These are phyloP conservation scores for Cladosporium velox DNA, from an alignment of 2,329 filamentous ascomycete species.

Conservation along the genomic window DNA sequence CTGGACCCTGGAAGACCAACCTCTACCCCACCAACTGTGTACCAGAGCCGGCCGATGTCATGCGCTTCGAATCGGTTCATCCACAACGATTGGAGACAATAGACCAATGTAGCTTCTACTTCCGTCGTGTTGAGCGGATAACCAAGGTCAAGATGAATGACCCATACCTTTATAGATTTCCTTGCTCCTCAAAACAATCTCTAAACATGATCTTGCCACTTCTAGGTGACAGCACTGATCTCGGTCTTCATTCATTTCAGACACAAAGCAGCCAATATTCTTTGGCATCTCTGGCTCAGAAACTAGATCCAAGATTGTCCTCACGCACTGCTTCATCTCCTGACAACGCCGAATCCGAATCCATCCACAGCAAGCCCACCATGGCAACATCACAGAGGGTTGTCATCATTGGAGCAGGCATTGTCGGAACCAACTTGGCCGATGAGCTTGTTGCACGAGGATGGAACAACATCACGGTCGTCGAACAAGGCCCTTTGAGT, in stretches of 20 bases:
- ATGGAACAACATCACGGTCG: conserved; percentile 64
- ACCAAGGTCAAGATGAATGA: conserved; percentile 8
- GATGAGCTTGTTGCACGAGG: conserved; percentile 64
- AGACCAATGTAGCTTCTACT: conserved; percentile 16
- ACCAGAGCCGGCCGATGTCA: conserved; percentile 5
- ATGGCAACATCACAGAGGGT: conserved; percentile 37
- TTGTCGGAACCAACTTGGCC: conserved; percentile 64
- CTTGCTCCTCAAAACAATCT: not conserved
- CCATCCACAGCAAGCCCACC: not conserved
- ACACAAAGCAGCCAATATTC: not conserved
- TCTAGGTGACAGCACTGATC: conserved; percentile 13
- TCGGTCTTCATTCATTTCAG: not conserved
- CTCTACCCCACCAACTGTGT: conserved; percentile 15
- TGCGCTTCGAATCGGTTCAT: conserved; percentile 16
- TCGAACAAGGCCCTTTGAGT: conserved; percentile 63
- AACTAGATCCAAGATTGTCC: not conserved
- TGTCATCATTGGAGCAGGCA: conserved; percentile 64
- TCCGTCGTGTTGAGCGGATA: conserved; percentile 14
- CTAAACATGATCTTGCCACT: conserved; percentile 9
- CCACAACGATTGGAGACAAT: conserved; percentile 17
- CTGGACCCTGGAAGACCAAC: conserved; percentile 7
- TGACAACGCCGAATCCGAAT: not conserved
- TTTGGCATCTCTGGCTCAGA: conserved; percentile 9
- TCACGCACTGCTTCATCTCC: not conserved
- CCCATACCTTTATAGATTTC: conserved; percentile 2